A percentile compares a stretch with the other conserved stretches of the same genome.
phyloP scores from a whole-genome alignment of 2,329 filamentous ascomycete species.

The Aspergillus texensis region DNA sequence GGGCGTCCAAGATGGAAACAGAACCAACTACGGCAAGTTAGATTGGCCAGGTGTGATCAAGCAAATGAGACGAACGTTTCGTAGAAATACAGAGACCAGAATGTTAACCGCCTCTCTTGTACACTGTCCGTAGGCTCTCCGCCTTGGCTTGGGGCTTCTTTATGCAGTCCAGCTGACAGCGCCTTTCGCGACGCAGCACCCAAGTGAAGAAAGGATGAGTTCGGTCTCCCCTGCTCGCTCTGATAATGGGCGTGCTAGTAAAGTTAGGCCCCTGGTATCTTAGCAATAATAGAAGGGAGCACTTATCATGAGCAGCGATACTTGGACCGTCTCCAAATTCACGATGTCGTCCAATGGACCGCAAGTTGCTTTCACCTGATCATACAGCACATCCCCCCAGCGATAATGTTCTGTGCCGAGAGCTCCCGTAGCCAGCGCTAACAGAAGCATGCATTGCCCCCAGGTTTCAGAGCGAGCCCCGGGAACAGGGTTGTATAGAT shows the following conservation, averaged over 20 bases:
- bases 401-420: constrained; percentile 43
- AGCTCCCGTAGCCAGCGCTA: constrained; percentile 43
- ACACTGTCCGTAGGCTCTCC: constrained; percentile 37
- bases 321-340: constrained; percentile 48
- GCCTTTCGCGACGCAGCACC: constrained; percentile 48
- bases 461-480: constrained; percentile 38
- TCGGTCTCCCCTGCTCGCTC: constrained; percentile 48
- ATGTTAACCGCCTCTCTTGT: constrained; percentile 42
- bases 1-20: constrained; percentile 49
- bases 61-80: constrained; percentile 41
- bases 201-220: constrained; percentile 46
- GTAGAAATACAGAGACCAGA: constrained; percentile 48
- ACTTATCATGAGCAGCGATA: constrained; percentile 52
- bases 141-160: constrained; percentile 38
- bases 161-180: constrained; percentile 48
- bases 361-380: constrained; percentile 46
- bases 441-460: constrained; percentile 41
- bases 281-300: background rate
- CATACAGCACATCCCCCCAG: constrained; percentile 47
- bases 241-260: constrained; percentile 45
- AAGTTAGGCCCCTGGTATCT: constrained; percentile 5
- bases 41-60: background rate
- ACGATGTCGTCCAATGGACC: constrained; percentile 47
- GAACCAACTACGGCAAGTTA: constrained; percentile 39
- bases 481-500: constrained; percentile 36